Conservation (phyloP, 2,329 filamentous ascomycete genomes). For the Beauveria sp. region DNA sequence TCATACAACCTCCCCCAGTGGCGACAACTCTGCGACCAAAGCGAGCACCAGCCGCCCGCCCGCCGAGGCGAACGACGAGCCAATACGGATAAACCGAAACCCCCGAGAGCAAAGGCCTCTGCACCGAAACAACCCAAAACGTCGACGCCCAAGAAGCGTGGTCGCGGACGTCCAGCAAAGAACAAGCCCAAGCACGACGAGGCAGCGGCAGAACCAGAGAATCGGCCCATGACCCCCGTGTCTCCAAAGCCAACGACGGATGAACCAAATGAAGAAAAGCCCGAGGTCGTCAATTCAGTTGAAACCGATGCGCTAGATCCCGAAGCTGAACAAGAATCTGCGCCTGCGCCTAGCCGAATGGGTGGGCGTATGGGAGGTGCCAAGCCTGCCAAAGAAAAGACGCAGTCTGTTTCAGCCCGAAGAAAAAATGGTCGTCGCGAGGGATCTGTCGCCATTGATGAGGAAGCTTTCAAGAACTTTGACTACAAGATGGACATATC, state of each 20-base stretch:
- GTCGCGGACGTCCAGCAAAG: conserved; percentile 32
- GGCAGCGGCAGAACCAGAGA: conserved; percentile 28
- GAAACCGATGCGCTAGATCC: conserved; percentile 34
- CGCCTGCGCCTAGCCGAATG: conserved; percentile 16
- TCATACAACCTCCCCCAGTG: conserved; percentile 96
- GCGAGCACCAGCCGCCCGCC: conserved; percentile 91
- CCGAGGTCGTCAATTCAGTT: conserved; percentile 18
- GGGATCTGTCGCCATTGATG: conserved; percentile 71
- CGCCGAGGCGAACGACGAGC: conserved; percentile 74
- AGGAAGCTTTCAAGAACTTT: conserved; percentile 83
- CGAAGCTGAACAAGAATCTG: conserved; percentile 31
- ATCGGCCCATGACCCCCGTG: conserved; percentile 51
- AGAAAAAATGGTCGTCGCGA: conserved; percentile 81
- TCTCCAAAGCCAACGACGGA: conserved; percentile 39
- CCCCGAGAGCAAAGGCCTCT: conserved; percentile 32
- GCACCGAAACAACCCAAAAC: conserved; percentile 24
- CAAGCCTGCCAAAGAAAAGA: conserved; percentile 48
- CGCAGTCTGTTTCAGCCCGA: conserved; percentile 74
- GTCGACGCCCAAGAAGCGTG: conserved; percentile 31
- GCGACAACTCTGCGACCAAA: conserved; percentile 87
- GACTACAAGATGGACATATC: conserved; percentile 84
- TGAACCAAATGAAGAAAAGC: conserved; percentile 20
- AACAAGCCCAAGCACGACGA: conserved; percentile 27
- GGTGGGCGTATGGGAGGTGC: conserved; percentile 35
- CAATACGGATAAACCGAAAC: conserved; percentile 46